A percentile compares a stretch with the other conserved stretches of the same genome.
Evolutionary conservation across 331 rosid species (phyloP).

Genomic region (Quercus lobata): DNA sequence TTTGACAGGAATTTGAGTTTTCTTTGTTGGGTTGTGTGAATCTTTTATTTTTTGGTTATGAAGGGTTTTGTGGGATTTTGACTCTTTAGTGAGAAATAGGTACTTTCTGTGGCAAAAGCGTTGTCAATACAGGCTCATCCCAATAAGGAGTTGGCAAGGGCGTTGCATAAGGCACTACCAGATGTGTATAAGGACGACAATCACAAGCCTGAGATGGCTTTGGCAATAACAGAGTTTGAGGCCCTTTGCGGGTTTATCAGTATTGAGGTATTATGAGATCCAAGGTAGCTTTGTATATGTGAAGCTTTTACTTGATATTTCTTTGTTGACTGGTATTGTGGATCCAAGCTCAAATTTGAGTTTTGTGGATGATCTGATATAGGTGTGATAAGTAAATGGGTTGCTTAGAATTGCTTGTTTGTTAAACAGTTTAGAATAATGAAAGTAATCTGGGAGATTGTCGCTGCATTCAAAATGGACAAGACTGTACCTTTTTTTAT

Average conservation of each 20-base stretch:
- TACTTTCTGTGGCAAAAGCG: conserved; percentile 81
- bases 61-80: not conserved
- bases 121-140: conserved; percentile 98
- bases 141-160: conserved; percentile 79
- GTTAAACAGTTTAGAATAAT: not conserved
- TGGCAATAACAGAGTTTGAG: conserved; percentile 74
- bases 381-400: not conserved
- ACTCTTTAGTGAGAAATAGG: conserved; percentile 37
- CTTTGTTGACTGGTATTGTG: not conserved
- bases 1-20: too few relatives aligned
- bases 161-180: conserved; percentile 69
- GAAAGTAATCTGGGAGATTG: not conserved
- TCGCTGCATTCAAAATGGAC: not conserved
- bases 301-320: not conserved
- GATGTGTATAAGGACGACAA: conserved; percentile 75
- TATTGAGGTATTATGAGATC: conserved; percentile 43
- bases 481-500: not conserved
- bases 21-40: not conserved
- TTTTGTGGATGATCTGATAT: not conserved
- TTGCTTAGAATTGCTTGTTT: not conserved
- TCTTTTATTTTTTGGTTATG: not conserved
- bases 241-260: conserved; percentile 89
- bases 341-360: not conserved
- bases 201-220: conserved; percentile 98
- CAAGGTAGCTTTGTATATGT: not conserved